A percentile compares a stretch with the other conserved stretches of the same genome.
Evolutionary conservation across 148 eudicot genomes (phyloP).

Genomic region (Vaccinium vitisidaea): DNA sequence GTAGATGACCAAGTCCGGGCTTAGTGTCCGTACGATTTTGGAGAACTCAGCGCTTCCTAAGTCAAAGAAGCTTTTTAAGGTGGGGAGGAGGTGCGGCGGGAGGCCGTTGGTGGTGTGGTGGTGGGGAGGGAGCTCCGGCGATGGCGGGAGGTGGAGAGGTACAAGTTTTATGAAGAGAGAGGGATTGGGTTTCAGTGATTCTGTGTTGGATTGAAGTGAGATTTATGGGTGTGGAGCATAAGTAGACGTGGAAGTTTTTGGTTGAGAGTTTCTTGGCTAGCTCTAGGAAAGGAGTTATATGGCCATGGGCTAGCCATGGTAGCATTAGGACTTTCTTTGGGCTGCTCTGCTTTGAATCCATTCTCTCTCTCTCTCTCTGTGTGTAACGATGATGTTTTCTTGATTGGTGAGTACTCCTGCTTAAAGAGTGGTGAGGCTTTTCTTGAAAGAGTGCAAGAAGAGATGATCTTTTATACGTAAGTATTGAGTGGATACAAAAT

Average conservation of each 20-base stretch:
- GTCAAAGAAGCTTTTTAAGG: slow-evolving; percentile 17
- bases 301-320: slow-evolving; percentile 2
- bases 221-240: slow-evolving; percentile 7
- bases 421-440: too few relatives aligned
- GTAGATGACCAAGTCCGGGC: slow-evolving; percentile 27
- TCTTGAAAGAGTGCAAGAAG: too few relatives aligned
- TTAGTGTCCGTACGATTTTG: not conserved
- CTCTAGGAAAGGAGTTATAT: not conserved
- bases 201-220: not conserved
- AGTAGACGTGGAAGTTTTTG: not conserved
- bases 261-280: slow-evolving; percentile 3
- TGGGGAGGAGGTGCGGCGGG: slow-evolving; percentile 18
- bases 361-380: not conserved
- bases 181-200: not conserved
- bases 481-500: too few relatives aligned
- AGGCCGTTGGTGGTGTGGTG: slow-evolving; percentile 37
- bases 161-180: not conserved
- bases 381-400: too few relatives aligned
- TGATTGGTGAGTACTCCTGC: too few relatives aligned
- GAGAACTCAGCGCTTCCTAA: slow-evolving; percentile 11
- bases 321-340: not conserved
- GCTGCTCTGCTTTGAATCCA: not conserved
- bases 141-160: not conserved
- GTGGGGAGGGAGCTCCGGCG: slow-evolving; percentile 13
- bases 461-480: too few relatives aligned